phyloP scores from a whole-genome alignment of 2,329 filamentous ascomycete genomes.

The Trichoderma pleuroti region DNA sequence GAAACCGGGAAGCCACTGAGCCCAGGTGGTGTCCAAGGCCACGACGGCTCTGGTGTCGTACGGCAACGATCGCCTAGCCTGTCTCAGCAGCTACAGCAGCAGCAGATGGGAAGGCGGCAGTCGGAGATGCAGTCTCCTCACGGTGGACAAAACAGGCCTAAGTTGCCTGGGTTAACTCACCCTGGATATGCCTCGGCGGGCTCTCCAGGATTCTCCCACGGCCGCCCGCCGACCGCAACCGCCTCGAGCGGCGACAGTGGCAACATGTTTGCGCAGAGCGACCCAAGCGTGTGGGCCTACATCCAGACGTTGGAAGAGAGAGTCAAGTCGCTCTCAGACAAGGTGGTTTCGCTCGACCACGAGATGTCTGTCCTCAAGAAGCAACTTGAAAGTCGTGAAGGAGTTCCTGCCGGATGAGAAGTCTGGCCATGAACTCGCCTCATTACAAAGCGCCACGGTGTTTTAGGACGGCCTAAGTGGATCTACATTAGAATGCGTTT shows the following conservation, averaged over 20 bases:
- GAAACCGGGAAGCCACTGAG: constrained; percentile 85
- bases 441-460: neutral
- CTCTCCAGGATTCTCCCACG: constrained; percentile 32
- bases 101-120: constrained; percentile 52
- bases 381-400: constrained; percentile 33
- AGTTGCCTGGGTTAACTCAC: constrained; percentile 37
- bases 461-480: neutral
- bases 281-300: constrained; percentile 67
- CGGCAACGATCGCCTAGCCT: constrained; percentile 65
- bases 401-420: constrained; percentile 19
- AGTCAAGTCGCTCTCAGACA: constrained; percentile 37
- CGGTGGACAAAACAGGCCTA: constrained; percentile 39
- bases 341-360: constrained; percentile 33
- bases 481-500: constrained; percentile 15
- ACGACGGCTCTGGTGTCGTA: constrained; percentile 49
- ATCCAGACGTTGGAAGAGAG: constrained; percentile 66
- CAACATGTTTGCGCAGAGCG: constrained; percentile 62
- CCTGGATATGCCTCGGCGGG: constrained; percentile 33
- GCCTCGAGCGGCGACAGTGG: constrained; percentile 58
- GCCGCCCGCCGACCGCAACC: constrained; percentile 45
- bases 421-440: neutral
- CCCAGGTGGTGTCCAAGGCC: constrained; percentile 53
- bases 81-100: constrained; percentile 63
- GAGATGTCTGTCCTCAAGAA: constrained; percentile 35
- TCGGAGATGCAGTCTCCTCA: constrained; percentile 56